Conservation (phyloP, 257 asterid species). For the Salvia rosmarinus region DNA sequence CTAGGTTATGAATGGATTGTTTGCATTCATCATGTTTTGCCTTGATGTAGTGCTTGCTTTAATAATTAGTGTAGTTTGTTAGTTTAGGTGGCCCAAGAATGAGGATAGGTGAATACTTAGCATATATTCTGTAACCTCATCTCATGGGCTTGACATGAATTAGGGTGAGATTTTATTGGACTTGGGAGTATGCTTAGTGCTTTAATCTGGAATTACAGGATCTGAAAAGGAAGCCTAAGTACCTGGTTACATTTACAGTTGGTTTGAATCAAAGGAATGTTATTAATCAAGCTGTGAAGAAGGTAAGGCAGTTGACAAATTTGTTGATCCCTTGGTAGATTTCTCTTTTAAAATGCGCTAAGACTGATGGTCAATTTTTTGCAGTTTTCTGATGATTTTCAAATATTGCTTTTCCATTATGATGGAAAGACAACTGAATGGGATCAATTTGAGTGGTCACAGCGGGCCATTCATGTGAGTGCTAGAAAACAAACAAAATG, state of each 20-base stretch:
- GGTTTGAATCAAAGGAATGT: constrained; percentile 78
- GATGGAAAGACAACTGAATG: constrained; percentile 94
- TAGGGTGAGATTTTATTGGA: constrained; percentile 18
- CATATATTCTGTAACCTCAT: constrained; percentile 19
- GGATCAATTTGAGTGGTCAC: constrained; percentile 99
- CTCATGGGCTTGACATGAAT: constrained; percentile 14
- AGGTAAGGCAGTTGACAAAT: constrained; percentile 53
- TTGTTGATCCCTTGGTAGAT: constrained; percentile 7
- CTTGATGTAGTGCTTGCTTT: constrained; percentile 21
- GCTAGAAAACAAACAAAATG: constrained; percentile 90
- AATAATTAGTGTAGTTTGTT: constrained; percentile 11
- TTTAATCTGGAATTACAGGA: constrained; percentile 63
- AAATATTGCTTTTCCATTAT: constrained; percentile 94
- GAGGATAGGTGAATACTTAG: neutral
- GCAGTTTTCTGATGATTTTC: constrained; percentile 94
- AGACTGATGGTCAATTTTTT: constrained; percentile 35
- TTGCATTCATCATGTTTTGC: constrained; percentile 3
- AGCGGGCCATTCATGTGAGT: constrained; percentile 88
- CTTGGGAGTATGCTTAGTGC: constrained; percentile 29
- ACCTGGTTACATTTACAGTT: constrained; percentile 91
- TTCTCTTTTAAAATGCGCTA: constrained; percentile 24
- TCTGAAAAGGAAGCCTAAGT: constrained; percentile 85
- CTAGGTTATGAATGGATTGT: constrained; percentile 4
- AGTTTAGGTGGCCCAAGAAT: constrained; percentile 12
- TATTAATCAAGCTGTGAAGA: constrained; percentile 80